Conservation (phyloP, 139 green algal species). For the Coelastrella sp. region DNA sequence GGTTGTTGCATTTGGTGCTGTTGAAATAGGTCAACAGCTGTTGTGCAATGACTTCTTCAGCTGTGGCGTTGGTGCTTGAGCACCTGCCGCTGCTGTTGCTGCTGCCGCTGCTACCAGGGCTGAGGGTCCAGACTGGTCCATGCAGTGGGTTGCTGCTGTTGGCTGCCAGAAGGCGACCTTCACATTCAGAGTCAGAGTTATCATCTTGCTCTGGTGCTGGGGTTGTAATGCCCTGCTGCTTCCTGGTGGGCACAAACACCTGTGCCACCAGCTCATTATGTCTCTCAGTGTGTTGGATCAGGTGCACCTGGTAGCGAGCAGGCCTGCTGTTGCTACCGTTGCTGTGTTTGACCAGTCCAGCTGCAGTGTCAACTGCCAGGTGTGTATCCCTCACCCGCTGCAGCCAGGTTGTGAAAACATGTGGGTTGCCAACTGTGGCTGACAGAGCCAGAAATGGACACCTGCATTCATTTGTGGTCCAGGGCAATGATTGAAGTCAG, state of each 20-base stretch:
- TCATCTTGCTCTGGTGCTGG: too few species aligned
- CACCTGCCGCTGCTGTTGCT: background rate
- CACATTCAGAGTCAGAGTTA: too few species aligned
- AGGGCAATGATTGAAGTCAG: background rate
- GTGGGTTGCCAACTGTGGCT: constrained; percentile 71
- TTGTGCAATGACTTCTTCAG: background rate
- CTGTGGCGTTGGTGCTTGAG: background rate
- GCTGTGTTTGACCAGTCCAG: background rate
- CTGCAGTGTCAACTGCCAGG: constrained; percentile 30
- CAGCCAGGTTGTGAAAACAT: constrained; percentile 58
- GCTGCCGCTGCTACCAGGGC: background rate
- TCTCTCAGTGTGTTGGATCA: constrained; percentile 58
- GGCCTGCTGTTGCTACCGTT: background rate
- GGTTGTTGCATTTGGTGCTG: background rate
- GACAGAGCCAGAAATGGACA: constrained; percentile 72
- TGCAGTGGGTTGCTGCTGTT: background rate
- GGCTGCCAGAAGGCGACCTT: too few species aligned
- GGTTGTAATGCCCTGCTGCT: background rate
- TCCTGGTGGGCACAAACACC: constrained; percentile 27
- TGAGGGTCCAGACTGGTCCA: background rate
- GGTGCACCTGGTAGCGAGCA: constrained; percentile 52
- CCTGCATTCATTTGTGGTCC: constrained; percentile 4
- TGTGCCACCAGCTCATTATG: constrained; percentile 60
- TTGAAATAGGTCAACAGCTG: background rate
- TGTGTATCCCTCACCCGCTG: constrained; percentile 57